Evolutionary conservation across 192 early-diverging fungal genomes (phyloP).

Genomic region (Piromyces finnis): DNA sequence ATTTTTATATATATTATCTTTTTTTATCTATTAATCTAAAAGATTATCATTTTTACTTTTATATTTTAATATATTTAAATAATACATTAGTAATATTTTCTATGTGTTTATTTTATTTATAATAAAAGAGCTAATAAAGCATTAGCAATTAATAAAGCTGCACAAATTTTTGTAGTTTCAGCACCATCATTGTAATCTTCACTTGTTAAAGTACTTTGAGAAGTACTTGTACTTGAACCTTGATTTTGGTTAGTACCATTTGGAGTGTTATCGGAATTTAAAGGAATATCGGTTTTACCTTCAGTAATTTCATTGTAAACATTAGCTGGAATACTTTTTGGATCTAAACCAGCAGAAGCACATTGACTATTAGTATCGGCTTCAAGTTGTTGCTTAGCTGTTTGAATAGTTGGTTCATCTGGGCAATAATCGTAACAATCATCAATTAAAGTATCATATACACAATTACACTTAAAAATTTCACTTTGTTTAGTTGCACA

Average conservation of each 20-base stretch:
- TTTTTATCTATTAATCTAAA: no score
- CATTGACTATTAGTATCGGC: background rate
- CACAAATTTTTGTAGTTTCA: background rate
- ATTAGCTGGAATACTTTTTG: background rate
- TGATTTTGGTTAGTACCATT: no score
- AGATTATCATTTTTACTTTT: no score
- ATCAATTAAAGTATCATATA: background rate
- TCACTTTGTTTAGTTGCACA: background rate
- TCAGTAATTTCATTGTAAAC: background rate
- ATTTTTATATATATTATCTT: no score
- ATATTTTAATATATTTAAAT: no score
- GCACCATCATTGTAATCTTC: background rate
- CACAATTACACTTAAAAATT: background rate
- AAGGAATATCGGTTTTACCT: no score
- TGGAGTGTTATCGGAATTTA: no score
- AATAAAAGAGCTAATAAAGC: background rate
- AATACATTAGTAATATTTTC: no score
- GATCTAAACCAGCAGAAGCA: background rate
- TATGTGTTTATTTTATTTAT: background rate
- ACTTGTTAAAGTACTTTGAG: background rate
- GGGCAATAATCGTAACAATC: background rate
- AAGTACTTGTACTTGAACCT: background rate
- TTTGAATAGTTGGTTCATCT: background rate
- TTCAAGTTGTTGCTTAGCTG: background rate
- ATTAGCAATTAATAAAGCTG: background rate